Percentiles rank a stretch among this genome's conserved stretches.
Conservation (phyloP, 139 green algal genomes). For the Mesotaenium endlicherianum region DNA sequence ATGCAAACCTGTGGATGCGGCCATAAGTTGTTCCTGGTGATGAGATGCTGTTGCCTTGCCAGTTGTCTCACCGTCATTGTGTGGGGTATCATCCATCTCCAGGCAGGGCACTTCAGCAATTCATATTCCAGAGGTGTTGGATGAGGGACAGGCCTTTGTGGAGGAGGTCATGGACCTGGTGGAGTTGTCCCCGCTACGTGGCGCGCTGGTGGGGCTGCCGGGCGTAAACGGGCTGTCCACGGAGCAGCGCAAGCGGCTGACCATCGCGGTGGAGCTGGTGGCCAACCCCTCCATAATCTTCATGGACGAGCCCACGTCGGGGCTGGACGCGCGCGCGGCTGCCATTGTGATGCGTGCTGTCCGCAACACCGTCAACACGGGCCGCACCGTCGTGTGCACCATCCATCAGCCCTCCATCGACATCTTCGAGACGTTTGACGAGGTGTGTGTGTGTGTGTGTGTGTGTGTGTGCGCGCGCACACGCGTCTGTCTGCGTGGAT, state of each 20-base stretch:
- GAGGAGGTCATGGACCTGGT: constrained; percentile 73
- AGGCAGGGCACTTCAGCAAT: too few relatives aligned
- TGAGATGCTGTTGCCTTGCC: too few relatives aligned
- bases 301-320: constrained; percentile 57
- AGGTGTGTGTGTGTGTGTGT: too few relatives aligned
- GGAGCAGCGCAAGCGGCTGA: constrained; percentile 89
- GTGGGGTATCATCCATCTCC: too few relatives aligned
- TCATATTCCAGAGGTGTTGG: too few relatives aligned
- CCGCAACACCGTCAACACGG: constrained; percentile 46
- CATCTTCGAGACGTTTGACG: constrained; percentile 46
- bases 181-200: constrained; percentile 62
- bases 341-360: constrained; percentile 50
- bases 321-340: constrained; percentile 39
- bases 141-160: constrained; percentile 55
- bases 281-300: constrained; percentile 65
- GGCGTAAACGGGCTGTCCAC: constrained; percentile 61
- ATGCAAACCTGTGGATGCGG: too few relatives aligned
- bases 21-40: too few relatives aligned
- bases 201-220: constrained; percentile 59
- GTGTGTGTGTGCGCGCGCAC: too few relatives aligned
- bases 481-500: too few relatives aligned
- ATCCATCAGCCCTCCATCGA: constrained; percentile 81
- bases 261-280: constrained; percentile 90
- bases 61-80: too few relatives aligned
- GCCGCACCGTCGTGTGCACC: constrained; percentile 82